A percentile compares a stretch with the other conserved stretches of the same genome.
These are phyloP conservation scores for Septoria linicola DNA, from an alignment of 2,329 filamentous ascomycete genomes.

Conservation along the genomic window DNA sequence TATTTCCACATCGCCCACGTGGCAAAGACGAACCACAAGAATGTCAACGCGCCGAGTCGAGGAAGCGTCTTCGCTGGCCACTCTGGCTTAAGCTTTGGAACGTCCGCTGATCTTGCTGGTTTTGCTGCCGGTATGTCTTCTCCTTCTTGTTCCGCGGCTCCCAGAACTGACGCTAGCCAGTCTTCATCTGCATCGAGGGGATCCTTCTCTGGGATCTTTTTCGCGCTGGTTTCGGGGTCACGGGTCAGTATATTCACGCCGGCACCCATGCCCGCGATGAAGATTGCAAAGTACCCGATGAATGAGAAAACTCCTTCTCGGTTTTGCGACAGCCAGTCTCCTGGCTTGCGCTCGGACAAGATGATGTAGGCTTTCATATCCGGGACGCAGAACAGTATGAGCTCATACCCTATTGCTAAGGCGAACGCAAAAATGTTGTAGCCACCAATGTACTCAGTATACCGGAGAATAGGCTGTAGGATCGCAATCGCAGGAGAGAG, in stretches of 20 bases:
- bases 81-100: slow-evolving; percentile 30
- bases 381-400: slow-evolving; percentile 68
- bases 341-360: slow-evolving; percentile 66
- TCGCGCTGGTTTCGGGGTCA: slow-evolving; percentile 31
- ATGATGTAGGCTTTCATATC: slow-evolving; percentile 80
- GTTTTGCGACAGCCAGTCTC: slow-evolving; percentile 79
- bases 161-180: slow-evolving; percentile 40
- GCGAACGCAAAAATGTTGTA: slow-evolving; percentile 72
- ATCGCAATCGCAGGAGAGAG: slow-evolving; percentile 85
- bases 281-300: slow-evolving; percentile 89
- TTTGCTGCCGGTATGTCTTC: slow-evolving; percentile 14
- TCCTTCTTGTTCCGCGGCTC: slow-evolving; percentile 22
- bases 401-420: slow-evolving; percentile 69
- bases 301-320: slow-evolving; percentile 96
- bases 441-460: slow-evolving; percentile 60
- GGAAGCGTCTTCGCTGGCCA: slow-evolving; percentile 32
- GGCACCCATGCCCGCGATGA: slow-evolving; percentile 80
- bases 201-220: slow-evolving; percentile 24
- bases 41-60: slow-evolving; percentile 63
- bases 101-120: slow-evolving; percentile 19
- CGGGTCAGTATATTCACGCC: slow-evolving; percentile 76
- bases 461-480: slow-evolving; percentile 68
- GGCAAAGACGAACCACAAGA: slow-evolving; percentile 70
- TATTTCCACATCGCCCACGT: slow-evolving; percentile 66
- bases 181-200: slow-evolving; percentile 38